Evolutionary conservation across 2,329 filamentous ascomycete species (phyloP), one percentile per base, ranked within the genome.

Genomic region (Colletotrichum navitas): DNA sequence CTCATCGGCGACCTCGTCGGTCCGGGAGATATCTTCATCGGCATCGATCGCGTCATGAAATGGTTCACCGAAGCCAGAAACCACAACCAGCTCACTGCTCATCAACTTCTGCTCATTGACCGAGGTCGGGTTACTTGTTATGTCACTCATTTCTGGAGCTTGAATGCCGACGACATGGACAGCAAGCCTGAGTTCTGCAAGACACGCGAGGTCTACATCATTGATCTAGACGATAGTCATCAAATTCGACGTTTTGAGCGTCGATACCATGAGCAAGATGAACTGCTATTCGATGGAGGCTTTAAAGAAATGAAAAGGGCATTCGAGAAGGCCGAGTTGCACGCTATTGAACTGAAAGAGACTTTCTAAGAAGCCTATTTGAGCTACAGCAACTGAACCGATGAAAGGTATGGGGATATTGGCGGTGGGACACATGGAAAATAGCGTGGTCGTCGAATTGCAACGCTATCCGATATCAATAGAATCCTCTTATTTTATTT

Each of bases 1-100:
- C 26, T 61, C 16, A n/a, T 49, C 6, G 1, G 0, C 2, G 5
- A 1, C 0, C 43, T 61, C 1, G 6, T 0, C 0, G 8, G 1
- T 1, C 32, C 60, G 5, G 18, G 26, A 1, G 7, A 10, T 8
- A 63, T n/a, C n/a, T n/a, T n/a, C n/a, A n/a, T n/a, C n/a, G n/a
- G n/a, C n/a, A n/a, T n/a, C n/a, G n/a, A n/a, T n/a, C n/a, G n/a
- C n/a, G n/a, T n/a, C n/a, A n/a, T n/a, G n/a, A n/a, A n/a, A n/a
- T n/a, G n/a, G n/a, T n/a, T n/a, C n/a, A n/a, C n/a, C n/a, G n/a
- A n/a, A n/a, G n/a, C n/a, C n/a, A n/a, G n/a, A n/a, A n/a, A n/a
- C n/a, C n/a, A n/a, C n/a, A n/a, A n/a, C 1, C 11, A 49, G 16
- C 29, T 3, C 8, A 55, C 8, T 11, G 29, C 54, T 1, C 21